Percentiles rank a stretch among this genome's conserved stretches.
Conservation (phyloP, 352 stramenopile genomes). For the Phytophthora nicotianae region DNA sequence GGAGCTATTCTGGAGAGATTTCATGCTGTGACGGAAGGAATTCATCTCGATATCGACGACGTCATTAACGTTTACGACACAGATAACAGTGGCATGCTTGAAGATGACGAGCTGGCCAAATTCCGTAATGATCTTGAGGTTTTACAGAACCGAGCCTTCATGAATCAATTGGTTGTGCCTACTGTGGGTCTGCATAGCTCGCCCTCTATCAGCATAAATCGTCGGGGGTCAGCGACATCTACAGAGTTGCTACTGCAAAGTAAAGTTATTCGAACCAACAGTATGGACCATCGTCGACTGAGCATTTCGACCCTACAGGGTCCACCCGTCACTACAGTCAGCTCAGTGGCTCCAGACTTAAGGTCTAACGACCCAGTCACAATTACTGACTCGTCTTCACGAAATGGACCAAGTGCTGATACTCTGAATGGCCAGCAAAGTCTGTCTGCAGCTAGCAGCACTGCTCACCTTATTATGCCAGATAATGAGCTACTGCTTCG, state of each 20-base stretch:
- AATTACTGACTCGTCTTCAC: neutral
- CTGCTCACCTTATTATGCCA: constrained; percentile 25
- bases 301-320: neutral
- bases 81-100: constrained; percentile 77
- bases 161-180: constrained; percentile 40
- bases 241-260: constrained; percentile 30
- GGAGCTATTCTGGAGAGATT: constrained; percentile 72
- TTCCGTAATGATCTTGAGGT: constrained; percentile 76
- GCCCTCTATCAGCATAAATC: constrained; percentile 5
- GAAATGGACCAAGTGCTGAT: constrained; percentile 18
- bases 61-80: constrained; percentile 84
- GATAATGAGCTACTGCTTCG: constrained; percentile 57
- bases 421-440: constrained; percentile 4
- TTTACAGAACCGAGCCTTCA: constrained; percentile 70
- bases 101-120: constrained; percentile 74
- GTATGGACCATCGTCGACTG: constrained; percentile 7
- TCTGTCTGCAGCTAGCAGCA: constrained; percentile 6
- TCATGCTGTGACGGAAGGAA: constrained; percentile 74
- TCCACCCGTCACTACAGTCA: neutral
- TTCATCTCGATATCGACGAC: constrained; percentile 78
- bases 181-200: constrained; percentile 21
- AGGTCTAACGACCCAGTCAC: neutral
- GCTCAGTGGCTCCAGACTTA: neutral
- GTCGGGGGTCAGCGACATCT: constrained; percentile 17
- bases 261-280: constrained; percentile 24